Conservation (phyloP, 371 early-diverging fungal species). For the Blyttiomyces sp. region DNA sequence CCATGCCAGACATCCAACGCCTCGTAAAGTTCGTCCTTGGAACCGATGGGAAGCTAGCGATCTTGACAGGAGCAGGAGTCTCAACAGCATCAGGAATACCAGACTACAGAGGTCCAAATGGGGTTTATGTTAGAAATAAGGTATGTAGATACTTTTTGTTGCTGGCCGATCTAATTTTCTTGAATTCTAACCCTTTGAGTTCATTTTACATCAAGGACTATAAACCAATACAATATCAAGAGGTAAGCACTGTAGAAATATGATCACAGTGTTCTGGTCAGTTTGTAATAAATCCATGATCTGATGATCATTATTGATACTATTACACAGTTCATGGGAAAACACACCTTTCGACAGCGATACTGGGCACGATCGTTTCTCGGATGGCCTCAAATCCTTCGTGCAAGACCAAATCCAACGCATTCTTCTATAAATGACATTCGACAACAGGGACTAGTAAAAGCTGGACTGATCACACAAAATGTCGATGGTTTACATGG, state of each 20-base stretch:
- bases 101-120: slow-evolving; percentile 82
- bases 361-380: slow-evolving; percentile 93
- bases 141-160: too few relatives aligned
- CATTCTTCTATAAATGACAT: slow-evolving; percentile 63
- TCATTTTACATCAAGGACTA: slow-evolving; percentile 51
- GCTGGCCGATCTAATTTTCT: too few relatives aligned
- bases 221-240: slow-evolving; percentile 66
- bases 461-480: slow-evolving; percentile 70
- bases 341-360: slow-evolving; percentile 64
- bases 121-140: slow-evolving; percentile 75
- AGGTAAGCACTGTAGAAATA: not conserved
- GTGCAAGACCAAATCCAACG: slow-evolving; percentile 68
- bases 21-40: slow-evolving; percentile 44
- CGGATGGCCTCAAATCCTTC: slow-evolving; percentile 69
- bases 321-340: slow-evolving; percentile 50
- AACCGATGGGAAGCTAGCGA: slow-evolving; percentile 41
- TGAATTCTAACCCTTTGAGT: too few relatives aligned
- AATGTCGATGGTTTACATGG: slow-evolving; percentile 87
- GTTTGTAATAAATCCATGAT: too few relatives aligned
- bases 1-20: slow-evolving; percentile 5
- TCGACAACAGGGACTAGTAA: slow-evolving; percentile 45
- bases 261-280: too few relatives aligned
- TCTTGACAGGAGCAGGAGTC: slow-evolving; percentile 62
- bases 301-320: not conserved
- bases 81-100: slow-evolving; percentile 84